Evolutionary conservation across 441 rosid species (phyloP).

Genomic region (Rhodomyrtus psidioides): DNA sequence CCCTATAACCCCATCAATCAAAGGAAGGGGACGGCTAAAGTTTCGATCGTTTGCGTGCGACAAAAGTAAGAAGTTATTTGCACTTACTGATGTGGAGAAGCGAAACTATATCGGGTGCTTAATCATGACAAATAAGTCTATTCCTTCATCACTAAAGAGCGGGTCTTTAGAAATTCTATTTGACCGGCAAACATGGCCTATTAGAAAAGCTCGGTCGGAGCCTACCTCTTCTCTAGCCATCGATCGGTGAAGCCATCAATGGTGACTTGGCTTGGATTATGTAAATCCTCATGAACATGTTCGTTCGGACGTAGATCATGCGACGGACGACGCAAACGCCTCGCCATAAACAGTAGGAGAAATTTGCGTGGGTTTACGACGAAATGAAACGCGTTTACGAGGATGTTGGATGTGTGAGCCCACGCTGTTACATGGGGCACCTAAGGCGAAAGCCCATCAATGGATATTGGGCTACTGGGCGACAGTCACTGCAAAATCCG

Average conservation of each 20-base stretch:
- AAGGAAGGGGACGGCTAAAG: fast-evolving
- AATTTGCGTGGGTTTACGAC: not conserved
- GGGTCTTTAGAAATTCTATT: fast-evolving
- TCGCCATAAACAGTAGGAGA: not conserved
- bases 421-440: not conserved
- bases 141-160: fast-evolving
- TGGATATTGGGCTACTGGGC: not conserved
- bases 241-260: fast-evolving
- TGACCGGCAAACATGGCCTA: not conserved
- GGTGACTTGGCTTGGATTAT: not conserved
- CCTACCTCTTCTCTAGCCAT: not conserved
- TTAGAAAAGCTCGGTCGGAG: not conserved
- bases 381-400: not conserved
- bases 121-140: not conserved
- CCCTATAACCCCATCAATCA: not conserved
- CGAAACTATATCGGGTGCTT: fast-evolving
- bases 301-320: not conserved
- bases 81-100: not conserved
- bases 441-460: not conserved
- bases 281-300: not conserved
- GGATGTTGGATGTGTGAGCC: not conserved
- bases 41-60: fast-evolving
- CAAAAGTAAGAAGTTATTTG: fast-evolving
- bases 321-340: not conserved
- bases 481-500: not conserved